Evolutionary conservation across 305 asterid genomes (phyloP), one percentile per base, ranked within the genome.

Genomic region (Andrographis paniculata): DNA sequence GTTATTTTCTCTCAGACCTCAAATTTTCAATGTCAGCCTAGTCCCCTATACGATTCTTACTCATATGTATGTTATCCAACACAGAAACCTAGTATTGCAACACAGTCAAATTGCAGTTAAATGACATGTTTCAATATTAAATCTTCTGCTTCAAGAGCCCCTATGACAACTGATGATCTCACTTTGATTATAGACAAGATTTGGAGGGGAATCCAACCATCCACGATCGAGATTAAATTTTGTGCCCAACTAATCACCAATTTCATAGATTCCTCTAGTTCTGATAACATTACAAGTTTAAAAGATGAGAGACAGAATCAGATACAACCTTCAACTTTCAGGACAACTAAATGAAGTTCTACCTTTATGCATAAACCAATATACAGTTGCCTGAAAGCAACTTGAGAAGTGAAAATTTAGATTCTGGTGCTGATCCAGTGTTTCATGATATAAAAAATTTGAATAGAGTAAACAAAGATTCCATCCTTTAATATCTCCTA

Each of bases 401-500:
- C 30, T 50, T 10, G 21, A 33, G 35, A 50, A 38, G 45, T 44
- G 40, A 14, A 31, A 47, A 38, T 22, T 9, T 14, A 53, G 16
- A 39, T 20, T 37, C 42, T n/a, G 7, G 14, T 37, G 17, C 3
- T 37, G 17, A 3, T 37, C 14, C 6, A 37, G 8, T 13, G 3
- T n/a, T 37, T 37, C 5, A n/a, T 13, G 14, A 3, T 9, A 14
- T 14, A 13, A 37, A 37, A 37, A 6, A 53, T n/a, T 21, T 42
- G 56, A 17, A 45, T 50, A 14, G 8, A 5, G 14, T 23, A 42
- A 55, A 48, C 17, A 17, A 35, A 56, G 15, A n/a, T n/a, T 21
- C 10, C 41, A 36, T 41, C 15, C 47, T 52, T 41, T 50, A 53
- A 36, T 53, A 30, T 38, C 21, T 28, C 20, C 33, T 6, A 33